Conservation (phyloP, 345 rosid species). For the Punica granatum region DNA sequence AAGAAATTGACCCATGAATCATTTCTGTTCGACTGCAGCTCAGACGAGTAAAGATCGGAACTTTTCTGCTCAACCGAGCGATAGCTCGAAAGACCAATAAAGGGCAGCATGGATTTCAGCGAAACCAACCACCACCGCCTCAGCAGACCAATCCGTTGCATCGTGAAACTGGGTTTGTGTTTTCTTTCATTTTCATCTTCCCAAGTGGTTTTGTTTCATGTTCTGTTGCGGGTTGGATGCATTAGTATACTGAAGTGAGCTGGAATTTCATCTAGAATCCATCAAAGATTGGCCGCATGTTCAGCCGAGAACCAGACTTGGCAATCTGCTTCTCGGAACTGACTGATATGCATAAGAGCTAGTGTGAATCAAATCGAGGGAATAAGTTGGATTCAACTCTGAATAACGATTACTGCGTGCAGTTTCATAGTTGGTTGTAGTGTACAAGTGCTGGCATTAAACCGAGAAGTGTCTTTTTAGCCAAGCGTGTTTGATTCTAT, state of each 20-base stretch:
- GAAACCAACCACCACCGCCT: conserved; percentile 2
- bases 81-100: neutral
- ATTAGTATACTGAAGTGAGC: neutral
- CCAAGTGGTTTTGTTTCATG: neutral
- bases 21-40: neutral
- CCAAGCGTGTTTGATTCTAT: neutral
- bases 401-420: neutral
- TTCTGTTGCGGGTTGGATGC: conserved; percentile 1
- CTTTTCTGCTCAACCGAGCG: neutral
- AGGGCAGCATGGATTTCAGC: neutral
- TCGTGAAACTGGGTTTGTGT: conserved; percentile 77
- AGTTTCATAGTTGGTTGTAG: neutral
- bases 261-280: neutral
- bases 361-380: neutral
- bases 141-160: conserved; percentile 63
- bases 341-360: neutral
- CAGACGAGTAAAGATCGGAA: neutral
- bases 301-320: too few species aligned
- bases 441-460: neutral
- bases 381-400: neutral
- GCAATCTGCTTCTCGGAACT: neutral
- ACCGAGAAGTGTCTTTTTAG: neutral
- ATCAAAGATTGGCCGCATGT: neutral
- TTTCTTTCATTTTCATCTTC: too few species aligned
- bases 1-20: neutral